Percentiles rank a stretch among this genome's conserved stretches.
Conservation (phyloP, 176 grass and related monocot species). For the Stipa capillata region DNA sequence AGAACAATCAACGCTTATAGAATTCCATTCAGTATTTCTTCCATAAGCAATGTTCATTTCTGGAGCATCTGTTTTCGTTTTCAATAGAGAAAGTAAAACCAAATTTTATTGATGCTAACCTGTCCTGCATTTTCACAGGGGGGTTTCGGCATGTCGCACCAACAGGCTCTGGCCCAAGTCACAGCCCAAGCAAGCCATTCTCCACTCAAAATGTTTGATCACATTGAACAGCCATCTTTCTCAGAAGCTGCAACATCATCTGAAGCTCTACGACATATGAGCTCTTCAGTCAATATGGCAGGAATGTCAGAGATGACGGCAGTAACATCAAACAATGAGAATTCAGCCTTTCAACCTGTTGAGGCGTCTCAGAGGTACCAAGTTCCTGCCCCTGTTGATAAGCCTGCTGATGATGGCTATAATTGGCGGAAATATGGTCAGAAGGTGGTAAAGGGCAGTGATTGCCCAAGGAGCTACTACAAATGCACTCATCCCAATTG, state of each 20-base stretch:
- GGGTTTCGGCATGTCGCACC: constrained; percentile 66
- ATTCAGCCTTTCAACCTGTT: constrained; percentile 35
- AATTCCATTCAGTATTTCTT: background rate
- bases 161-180: constrained; percentile 61
- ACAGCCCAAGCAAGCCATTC: constrained; percentile 62
- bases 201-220: constrained; percentile 57
- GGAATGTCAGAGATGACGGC: constrained; percentile 18
- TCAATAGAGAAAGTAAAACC: background rate
- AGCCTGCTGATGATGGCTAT: constrained; percentile 81
- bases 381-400: constrained; percentile 58
- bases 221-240: constrained; percentile 49
- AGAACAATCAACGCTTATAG: background rate
- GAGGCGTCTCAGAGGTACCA: constrained; percentile 49
- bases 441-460: constrained; percentile 93
- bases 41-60: background rate
- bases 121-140: constrained; percentile 32
- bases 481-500: constrained; percentile 78
- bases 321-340: constrained; percentile 33
- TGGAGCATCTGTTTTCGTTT: constrained; percentile 1
- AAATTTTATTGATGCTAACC: background rate
- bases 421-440: constrained; percentile 96
- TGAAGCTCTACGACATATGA: constrained; percentile 32
- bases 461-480: constrained; percentile 80
- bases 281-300: constrained; percentile 16
- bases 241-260: constrained; percentile 40